A percentile compares a stretch with the other conserved stretches of the same genome.
phyloP scores from a whole-genome alignment of 176 grass and related monocot genomes.

The Carex myosuroides region DNA sequence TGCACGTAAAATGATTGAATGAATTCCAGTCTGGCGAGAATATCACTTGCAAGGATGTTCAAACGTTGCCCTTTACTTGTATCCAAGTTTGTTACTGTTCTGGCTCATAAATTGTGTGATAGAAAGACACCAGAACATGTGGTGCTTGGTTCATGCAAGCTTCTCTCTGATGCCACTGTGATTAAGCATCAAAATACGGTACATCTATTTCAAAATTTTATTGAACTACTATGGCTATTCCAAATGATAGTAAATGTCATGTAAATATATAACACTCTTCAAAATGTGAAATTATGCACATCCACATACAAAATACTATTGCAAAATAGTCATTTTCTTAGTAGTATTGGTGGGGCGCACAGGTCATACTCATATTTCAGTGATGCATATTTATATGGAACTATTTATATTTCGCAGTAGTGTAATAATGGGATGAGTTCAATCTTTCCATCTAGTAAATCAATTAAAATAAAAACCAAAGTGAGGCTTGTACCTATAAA shows the following conservation, averaged over 20 bases:
- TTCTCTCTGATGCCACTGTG: slow-evolving; percentile 57
- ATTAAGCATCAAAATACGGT: slow-evolving; percentile 71
- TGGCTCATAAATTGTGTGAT: slow-evolving; percentile 57
- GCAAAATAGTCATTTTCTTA: too few species aligned
- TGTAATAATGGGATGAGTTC: background rate
- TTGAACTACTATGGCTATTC: background rate
- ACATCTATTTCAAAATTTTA: slow-evolving; percentile 23
- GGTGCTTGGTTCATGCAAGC: slow-evolving; percentile 83
- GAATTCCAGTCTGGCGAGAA: slow-evolving; percentile 60
- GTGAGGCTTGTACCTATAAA: background rate
- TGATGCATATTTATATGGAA: background rate
- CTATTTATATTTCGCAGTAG: background rate
- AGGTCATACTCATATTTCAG: background rate
- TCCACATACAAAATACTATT: too few species aligned
- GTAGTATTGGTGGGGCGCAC: too few species aligned
- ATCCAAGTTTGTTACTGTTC: slow-evolving; percentile 48
- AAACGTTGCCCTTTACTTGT: slow-evolving; percentile 78
- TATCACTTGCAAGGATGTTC: slow-evolving; percentile 67
- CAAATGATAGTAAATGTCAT: background rate
- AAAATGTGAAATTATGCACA: background rate
- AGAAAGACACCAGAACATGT: slow-evolving; percentile 70
- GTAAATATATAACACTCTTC: background rate
- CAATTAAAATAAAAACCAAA: background rate
- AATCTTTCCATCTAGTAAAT: background rate
- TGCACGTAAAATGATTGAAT: slow-evolving; percentile 29